Evolutionary conservation across 345 rosid genomes (phyloP), one percentile per base, ranked within the genome.

Genomic region (Camelina sativa): DNA sequence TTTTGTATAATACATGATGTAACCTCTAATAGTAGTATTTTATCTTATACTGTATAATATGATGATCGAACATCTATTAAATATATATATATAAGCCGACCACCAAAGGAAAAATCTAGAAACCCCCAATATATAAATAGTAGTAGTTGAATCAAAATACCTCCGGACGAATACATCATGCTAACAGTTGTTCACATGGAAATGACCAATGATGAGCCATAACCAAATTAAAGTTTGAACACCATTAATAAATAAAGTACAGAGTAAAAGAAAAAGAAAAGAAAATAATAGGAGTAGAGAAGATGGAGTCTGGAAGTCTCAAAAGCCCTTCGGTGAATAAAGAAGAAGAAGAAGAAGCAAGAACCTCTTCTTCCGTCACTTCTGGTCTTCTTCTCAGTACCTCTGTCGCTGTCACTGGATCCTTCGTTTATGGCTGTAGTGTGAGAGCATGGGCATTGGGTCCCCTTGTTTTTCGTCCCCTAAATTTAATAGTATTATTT

Each of bases 301-400:
- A 47, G 10, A 47, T 47, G 52, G 22, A 47, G 7, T 47, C 52
- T 47, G 52, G 11, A 16, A 47, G 52, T 47, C 8, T 47, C 1
- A 16, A 16, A 47, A n/a, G 11, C 4, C 9, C 52, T 16, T 11
- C 16, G 52, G 52, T 47, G 52, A 16, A 47, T n/a, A 47, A 47
- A n/a, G 17, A 46, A 4, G 17, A 44, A 3, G n/a, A 43, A 44
- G 48, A 41, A 43, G 47, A 43, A 43, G 16, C 48, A 30, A 53
- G 64, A 68, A 68, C 4, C 41, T 37, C 52, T n/a, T 46, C 51
- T 47, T 47, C 52, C 20, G 2, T 47, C 22, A 47, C 52, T 47
- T 47, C 3, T 47, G 52, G 9, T 47, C 20, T 47, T 47, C 20
- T 47, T 47, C 22, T 16, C 11, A 47, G 52, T 16, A 47, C 52